These are phyloP conservation scores for Dillenia suffruticosa DNA, from an alignment of 164 flowering plant species.

Conservation along the genomic window DNA sequence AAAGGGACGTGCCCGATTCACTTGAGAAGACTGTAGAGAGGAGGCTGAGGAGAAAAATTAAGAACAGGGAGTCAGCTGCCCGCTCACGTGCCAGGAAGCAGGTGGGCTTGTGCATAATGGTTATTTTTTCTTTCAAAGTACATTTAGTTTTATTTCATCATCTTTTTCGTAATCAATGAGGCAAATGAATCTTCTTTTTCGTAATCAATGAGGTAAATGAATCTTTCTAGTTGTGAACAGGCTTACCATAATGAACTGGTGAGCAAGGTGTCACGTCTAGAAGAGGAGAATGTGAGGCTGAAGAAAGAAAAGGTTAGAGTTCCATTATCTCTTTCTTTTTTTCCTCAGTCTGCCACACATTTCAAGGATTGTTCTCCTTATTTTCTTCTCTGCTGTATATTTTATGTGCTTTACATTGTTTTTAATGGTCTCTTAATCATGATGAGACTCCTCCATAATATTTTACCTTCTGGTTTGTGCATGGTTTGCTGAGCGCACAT, in stretches of 20 bases:
- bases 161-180: not conserved
- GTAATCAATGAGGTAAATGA: not conserved
- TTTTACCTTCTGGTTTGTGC: too few relatives aligned
- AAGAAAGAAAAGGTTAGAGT: slow-evolving; percentile 18
- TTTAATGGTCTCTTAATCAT: too few relatives aligned
- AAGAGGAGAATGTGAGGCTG: slow-evolving; percentile 30
- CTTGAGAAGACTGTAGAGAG: slow-evolving; percentile 48
- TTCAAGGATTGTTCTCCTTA: too few relatives aligned
- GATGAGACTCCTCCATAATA: too few relatives aligned
- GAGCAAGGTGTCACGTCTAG: slow-evolving; percentile 42
- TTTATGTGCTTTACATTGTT: too few relatives aligned
- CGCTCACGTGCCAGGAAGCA: slow-evolving; percentile 72
- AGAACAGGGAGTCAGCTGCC: slow-evolving; percentile 74
- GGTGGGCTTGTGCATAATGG: slow-evolving; percentile 15
- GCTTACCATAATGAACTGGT: slow-evolving; percentile 60
- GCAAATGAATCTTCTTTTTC: not conserved
- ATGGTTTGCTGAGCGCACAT: too few relatives aligned
- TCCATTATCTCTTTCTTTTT: not conserved
- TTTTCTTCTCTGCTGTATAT: too few relatives aligned
- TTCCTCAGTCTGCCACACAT: too few relatives aligned
- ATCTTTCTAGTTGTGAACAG: slow-evolving; percentile 17
- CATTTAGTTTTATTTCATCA: not conserved
- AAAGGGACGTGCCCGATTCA: slow-evolving; percentile 28
- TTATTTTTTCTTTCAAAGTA: not conserved
- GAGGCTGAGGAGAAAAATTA: slow-evolving; percentile 62